phyloP scores from a whole-genome alignment of 2,329 filamentous ascomycete species.

The Fusarium sp. region DNA sequence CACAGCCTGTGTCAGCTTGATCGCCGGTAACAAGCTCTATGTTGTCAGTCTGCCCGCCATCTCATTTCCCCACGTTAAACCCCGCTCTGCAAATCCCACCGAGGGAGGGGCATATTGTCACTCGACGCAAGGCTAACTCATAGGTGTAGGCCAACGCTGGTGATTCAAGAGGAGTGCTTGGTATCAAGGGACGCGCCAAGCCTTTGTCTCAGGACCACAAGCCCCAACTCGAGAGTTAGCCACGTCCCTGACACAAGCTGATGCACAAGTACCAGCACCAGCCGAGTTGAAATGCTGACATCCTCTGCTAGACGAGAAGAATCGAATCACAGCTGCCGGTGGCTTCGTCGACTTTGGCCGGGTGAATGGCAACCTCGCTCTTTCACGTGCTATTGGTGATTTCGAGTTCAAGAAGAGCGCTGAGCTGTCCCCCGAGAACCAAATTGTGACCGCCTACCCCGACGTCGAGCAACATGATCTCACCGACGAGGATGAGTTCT shows the following conservation, averaged over 20 bases:
- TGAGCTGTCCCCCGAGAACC: slow-evolving; percentile 95
- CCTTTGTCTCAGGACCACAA: slow-evolving; percentile 99
- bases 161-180: slow-evolving; percentile 92
- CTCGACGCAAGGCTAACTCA: slow-evolving; percentile 29
- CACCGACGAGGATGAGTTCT: slow-evolving; percentile 92
- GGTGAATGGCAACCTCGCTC: slow-evolving; percentile 95
- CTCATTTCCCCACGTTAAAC: slow-evolving; percentile 20
- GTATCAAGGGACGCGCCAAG: slow-evolving; percentile 96
- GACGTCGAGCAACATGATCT: slow-evolving; percentile 93
- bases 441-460: slow-evolving; percentile 97
- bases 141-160: slow-evolving; percentile 85
- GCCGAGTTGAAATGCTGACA: slow-evolving; percentile 29
- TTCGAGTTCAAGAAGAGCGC: slow-evolving; percentile 99
- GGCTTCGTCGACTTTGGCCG: slow-evolving; percentile 98
- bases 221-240: slow-evolving; percentile 92
- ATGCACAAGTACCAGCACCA: slow-evolving; percentile 29
- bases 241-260: slow-evolving; percentile 9
- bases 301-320: slow-evolving; percentile 79
- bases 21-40: slow-evolving; percentile 92
- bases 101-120: slow-evolving; percentile 29
- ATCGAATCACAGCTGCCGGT: slow-evolving; percentile 92
- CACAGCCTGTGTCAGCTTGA: slow-evolving; percentile 90
- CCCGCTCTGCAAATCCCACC: slow-evolving; percentile 21
- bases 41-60: slow-evolving; percentile 72
- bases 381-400: slow-evolving; percentile 97